Evolutionary conservation across 495 filamentous ascomycete species (phyloP).

Genomic region (Aspergillus incahuasiensis): DNA sequence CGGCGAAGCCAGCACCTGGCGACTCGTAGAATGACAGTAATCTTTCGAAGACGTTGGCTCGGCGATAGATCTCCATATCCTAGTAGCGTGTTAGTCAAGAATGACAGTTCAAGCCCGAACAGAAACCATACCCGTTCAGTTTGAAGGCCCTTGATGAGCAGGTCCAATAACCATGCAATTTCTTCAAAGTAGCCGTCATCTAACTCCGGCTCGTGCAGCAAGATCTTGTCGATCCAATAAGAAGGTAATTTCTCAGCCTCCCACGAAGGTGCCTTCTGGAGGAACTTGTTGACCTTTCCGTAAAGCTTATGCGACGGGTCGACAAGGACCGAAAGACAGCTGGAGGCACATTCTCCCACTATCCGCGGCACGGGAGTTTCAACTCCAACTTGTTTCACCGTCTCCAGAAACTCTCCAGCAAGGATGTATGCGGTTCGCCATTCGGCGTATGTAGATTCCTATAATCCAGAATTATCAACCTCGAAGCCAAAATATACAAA

Average conservation of each 20-base stretch:
- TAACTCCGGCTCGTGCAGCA: slow-evolving; percentile 63
- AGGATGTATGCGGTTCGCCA: slow-evolving; percentile 71
- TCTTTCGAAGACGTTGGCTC: slow-evolving; percentile 72
- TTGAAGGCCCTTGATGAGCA: slow-evolving; percentile 65
- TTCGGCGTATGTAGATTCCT: slow-evolving; percentile 66
- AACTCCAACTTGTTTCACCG: slow-evolving; percentile 51
- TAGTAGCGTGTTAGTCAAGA: slow-evolving; percentile 15
- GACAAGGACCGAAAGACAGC: slow-evolving; percentile 59
- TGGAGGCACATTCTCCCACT: slow-evolving; percentile 67
- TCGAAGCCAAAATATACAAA: not conserved
- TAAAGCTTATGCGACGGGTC: slow-evolving; percentile 83
- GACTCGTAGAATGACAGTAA: slow-evolving; percentile 68
- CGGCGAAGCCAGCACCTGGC: slow-evolving; percentile 52
- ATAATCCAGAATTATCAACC: slow-evolving; percentile 10
- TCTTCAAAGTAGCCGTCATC: slow-evolving; percentile 74
- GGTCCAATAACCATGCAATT: slow-evolving; percentile 73
- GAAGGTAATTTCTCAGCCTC: slow-evolving; percentile 65
- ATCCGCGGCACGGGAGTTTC: slow-evolving; percentile 64
- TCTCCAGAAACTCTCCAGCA: slow-evolving; percentile 72
- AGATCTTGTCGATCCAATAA: slow-evolving; percentile 66
- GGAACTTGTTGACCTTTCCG: slow-evolving; percentile 77
- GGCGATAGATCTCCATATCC: slow-evolving; percentile 82
- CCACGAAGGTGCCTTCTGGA: slow-evolving; percentile 73
- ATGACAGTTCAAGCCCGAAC: too few relatives aligned
- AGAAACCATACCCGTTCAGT: slow-evolving; percentile 43